Evolutionary conservation across 2,329 filamentous ascomycete species (phyloP), one percentile per base, ranked within the genome.

Genomic region (Bipolaris bicolor): DNA sequence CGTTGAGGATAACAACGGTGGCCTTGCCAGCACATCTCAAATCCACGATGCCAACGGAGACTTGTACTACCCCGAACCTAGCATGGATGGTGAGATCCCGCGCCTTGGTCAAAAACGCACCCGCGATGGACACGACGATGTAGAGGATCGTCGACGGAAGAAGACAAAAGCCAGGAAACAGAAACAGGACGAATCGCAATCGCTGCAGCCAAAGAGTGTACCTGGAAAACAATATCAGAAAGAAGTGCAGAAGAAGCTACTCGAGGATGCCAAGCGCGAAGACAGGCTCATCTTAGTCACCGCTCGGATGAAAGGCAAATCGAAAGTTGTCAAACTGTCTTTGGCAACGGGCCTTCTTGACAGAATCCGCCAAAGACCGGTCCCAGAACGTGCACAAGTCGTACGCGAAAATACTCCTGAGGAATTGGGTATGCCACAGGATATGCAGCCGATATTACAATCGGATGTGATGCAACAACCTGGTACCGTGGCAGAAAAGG

Each of bases 191-290:
- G 60, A 69, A 2, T 68, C 72, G 31, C 70, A 71, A 67, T 50
- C 67, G 62, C 52, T 69, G 58, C 55, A 75, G 58, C 74, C 62
- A 6, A 80, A 79, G 65, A 81, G 73, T 41, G 75, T 77, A 24
- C 77, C 79, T 9, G 79, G 79, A 9, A 74, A 78, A 45, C 78
- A 83, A 53, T 83, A 80, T 55, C 77, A 80, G 57, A 79, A 78
- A 50, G 77, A 81, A 61, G 76, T 81, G 44, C 76, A 82, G 71
- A 80, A 63, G 69, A 78, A 71, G 68, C 74, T 75, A 13, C 61
- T 78, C 9, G 75, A 79, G 3, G 73, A 78, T n/a, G 76, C 76
- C 1, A 75, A 72, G 58, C 76, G 75, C 11, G 76, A 80, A 24
- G 80, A 80, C 29, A 73, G 80, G 0, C 81, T 76, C 53, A 79